Percentiles rank a stretch among this genome's conserved stretches.
phyloP scores from a whole-genome alignment of 2,329 filamentous ascomycete genomes.

The Aspergillus quadricinctus region DNA sequence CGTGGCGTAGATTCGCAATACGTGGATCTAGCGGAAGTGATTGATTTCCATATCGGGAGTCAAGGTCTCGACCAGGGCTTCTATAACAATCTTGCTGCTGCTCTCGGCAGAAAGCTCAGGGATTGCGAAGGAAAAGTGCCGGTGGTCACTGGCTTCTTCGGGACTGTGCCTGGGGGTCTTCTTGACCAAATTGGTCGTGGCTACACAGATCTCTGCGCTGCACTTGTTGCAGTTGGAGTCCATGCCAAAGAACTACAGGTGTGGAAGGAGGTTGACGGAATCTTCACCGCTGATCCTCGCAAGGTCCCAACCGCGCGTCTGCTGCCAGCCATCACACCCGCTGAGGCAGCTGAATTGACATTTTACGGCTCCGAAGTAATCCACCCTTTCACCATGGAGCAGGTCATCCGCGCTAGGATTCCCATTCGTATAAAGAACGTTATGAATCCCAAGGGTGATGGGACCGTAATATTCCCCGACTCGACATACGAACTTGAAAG shows the following conservation, averaged over 20 bases:
- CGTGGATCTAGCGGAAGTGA: constrained; percentile 78
- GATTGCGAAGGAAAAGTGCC: constrained; percentile 66
- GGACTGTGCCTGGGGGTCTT: constrained; percentile 83
- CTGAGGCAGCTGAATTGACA: constrained; percentile 92
- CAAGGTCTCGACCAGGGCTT: constrained; percentile 62
- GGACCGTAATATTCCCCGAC: constrained; percentile 72
- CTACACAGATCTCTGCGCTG: constrained; percentile 94
- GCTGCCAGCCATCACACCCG: constrained; percentile 83
- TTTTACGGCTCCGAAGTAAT: constrained; percentile 96
- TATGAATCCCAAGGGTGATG: constrained; percentile 60
- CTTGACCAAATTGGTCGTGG: constrained; percentile 89
- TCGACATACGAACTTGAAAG: constrained; percentile 49
- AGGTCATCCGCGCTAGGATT: constrained; percentile 64
- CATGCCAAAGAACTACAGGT: constrained; percentile 86
- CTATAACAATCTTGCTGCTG: constrained; percentile 61
- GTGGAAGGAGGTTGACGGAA: constrained; percentile 98
- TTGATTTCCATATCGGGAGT: constrained; percentile 59
- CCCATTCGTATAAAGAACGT: constrained; percentile 68
- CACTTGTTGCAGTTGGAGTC: constrained; percentile 84
- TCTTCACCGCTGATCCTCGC: constrained; percentile 80
- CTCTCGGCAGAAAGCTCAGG: constrained; percentile 60
- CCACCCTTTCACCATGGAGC: constrained; percentile 98
- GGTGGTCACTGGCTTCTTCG: constrained; percentile 90
- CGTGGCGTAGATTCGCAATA: constrained; percentile 79
- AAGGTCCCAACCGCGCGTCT: constrained; percentile 91